Conservation (phyloP, 805 yeast species). For the Candida ulmi region DNA sequence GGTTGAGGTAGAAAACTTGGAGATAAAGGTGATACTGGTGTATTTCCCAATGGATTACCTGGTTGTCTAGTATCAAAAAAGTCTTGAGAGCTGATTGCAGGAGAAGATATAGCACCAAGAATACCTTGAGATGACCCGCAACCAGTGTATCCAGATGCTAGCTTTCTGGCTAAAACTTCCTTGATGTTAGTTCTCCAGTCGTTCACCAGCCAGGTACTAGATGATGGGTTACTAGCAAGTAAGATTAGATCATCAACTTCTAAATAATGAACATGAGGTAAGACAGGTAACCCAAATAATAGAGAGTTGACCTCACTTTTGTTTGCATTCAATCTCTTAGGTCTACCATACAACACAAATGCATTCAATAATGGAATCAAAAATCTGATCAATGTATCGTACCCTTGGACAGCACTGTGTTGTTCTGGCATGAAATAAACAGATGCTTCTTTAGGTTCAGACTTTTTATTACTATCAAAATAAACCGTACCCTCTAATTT, state of each 20-base stretch:
- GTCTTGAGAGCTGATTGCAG: conserved; percentile 34
- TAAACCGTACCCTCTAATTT: conserved; percentile 80
- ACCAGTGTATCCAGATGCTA: conserved; percentile 62
- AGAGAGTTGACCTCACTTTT: conserved; percentile 60
- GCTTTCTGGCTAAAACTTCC: conserved; percentile 46
- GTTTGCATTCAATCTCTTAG: conserved; percentile 67
- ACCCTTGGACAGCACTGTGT: conserved; percentile 79
- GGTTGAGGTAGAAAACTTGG: conserved; percentile 33
- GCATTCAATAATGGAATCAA: conserved; percentile 71
- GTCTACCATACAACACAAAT: conserved; percentile 78
- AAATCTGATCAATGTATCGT: conserved; percentile 79
- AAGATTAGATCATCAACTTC: conserved; percentile 54
- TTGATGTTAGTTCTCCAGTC: conserved; percentile 59
- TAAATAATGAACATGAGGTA: conserved; percentile 71
- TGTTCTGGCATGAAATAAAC: conserved; percentile 79
- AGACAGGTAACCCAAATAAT: conserved; percentile 76
- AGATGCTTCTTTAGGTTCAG: conserved; percentile 48
- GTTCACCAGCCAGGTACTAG: conserved; percentile 47
- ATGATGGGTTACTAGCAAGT: conserved; percentile 28
- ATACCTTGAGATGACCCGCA: conserved; percentile 68
- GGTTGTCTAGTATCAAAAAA: conserved; percentile 20
- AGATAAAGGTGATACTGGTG: conserved; percentile 28
- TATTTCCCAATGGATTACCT: conserved; percentile 9
- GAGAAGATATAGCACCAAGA: conserved; percentile 52
- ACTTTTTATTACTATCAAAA: conserved; percentile 44